Evolutionary conservation across 2,329 filamentous ascomycete species (phyloP), one percentile per base, ranked within the genome.

Genomic region (Parascedosporium putredinis): DNA sequence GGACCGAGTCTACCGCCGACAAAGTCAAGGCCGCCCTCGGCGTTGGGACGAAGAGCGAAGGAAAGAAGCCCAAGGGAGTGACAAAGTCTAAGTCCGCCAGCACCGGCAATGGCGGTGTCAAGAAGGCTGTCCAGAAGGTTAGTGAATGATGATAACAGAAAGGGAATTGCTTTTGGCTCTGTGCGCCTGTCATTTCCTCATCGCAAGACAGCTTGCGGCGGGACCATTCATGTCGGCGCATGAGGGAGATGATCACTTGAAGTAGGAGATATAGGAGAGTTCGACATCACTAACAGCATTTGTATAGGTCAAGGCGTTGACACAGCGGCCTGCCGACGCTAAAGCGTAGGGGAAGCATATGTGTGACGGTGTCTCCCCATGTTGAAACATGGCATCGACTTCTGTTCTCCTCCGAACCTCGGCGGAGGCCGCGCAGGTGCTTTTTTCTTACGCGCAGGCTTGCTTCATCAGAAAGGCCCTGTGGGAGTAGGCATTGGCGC

Each of bases 41-140:
- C 4, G 31, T 38, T 14, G 22, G 42, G 16, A 45, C 16, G 22
- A 45, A 25, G 22, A n/a, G 12, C 10, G 42, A 45, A 3, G 42
- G 42, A 7, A 29, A 45, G 42, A 45, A 45, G 16, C 42, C 42
- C 5, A n/a, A 18, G 42, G 42, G 42, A 7, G 42, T 45, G 25
- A 29, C 23, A n/a, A 43, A 49, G 47, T 42, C 38, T 34, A 9
- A n/a, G 8, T 14, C 31, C 4, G 4, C n/a, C 27, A 31, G 12
- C 27, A 31, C 27, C 5, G 38, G 38, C 18, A 42, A 20, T 20
- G 18, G 38, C 8, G 24, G 23, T 10, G 47, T 43, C 6, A 49
- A 31, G 36, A 49, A 36, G 16, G 47, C 47, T 43, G 47, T 49
- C 3, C 47, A 49, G 47, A 49, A 43, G 36, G 47, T 49, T 9